These are phyloP conservation scores for Exophiala oligosperma DNA, from an alignment of 2,329 filamentous ascomycete species.

Conservation along the genomic window DNA sequence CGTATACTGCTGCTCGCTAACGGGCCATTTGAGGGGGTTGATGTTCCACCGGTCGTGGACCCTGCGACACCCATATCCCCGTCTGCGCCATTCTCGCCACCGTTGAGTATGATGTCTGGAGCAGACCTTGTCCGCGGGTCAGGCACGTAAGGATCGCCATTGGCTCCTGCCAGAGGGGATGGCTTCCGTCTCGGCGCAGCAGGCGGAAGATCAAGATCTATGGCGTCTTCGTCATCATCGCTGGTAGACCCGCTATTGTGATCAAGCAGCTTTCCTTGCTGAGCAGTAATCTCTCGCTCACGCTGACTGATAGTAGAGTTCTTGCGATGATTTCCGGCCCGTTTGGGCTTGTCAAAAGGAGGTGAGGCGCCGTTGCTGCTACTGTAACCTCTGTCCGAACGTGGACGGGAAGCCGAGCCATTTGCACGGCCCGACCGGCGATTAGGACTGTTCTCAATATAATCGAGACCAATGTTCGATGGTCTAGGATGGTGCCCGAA, in stretches of 20 bases:
- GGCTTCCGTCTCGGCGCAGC: constrained; percentile 46
- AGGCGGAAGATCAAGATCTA: constrained; percentile 62
- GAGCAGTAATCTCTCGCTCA: constrained; percentile 47
- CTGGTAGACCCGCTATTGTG: constrained; percentile 39
- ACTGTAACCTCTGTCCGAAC: constrained; percentile 50
- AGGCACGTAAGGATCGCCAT: not conserved
- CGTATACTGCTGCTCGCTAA: constrained; percentile 60
- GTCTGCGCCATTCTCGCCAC: constrained; percentile 13
- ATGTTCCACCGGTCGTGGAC: constrained; percentile 18
- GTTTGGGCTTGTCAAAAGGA: constrained; percentile 30
- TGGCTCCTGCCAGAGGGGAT: constrained; percentile 41
- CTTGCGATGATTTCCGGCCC: constrained; percentile 48
- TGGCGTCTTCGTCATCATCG: constrained; percentile 50
- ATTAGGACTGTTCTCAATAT: constrained; percentile 40
- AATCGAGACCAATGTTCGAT: constrained; percentile 58
- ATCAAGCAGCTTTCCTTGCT: constrained; percentile 49
- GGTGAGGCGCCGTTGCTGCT: constrained; percentile 59
- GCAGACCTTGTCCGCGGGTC: constrained; percentile 17
- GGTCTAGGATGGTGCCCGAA: constrained; percentile 74
- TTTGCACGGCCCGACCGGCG: constrained; percentile 35
- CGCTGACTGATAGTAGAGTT: constrained; percentile 50
- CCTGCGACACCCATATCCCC: constrained; percentile 22
- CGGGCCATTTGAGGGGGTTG: constrained; percentile 19
- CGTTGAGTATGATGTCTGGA: constrained; percentile 23
- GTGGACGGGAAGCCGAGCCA: constrained; percentile 22